These are phyloP conservation scores for Paracamarosporium sp. DNA, from an alignment of 2,329 filamentous ascomycete genomes.

Conservation along the genomic window DNA sequence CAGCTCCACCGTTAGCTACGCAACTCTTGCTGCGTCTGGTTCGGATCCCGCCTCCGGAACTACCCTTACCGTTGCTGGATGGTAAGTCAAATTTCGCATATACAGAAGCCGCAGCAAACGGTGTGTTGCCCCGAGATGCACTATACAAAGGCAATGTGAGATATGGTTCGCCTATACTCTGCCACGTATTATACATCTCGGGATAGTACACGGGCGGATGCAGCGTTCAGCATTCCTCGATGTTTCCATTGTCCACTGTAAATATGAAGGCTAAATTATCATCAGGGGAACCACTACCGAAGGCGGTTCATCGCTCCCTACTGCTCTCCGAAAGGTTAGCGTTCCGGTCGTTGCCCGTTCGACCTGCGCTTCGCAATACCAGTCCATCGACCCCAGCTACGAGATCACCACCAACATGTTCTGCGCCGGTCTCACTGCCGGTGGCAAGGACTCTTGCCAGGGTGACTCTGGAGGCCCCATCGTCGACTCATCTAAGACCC, in stretches of 20 bases:
- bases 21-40: slow-evolving; percentile 24
- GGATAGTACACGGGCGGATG: no score
- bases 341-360: slow-evolving; percentile 36
- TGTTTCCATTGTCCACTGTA: not conserved
- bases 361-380: slow-evolving; percentile 19
- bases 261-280: not conserved
- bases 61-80: slow-evolving; percentile 31
- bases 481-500: slow-evolving; percentile 17
- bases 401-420: slow-evolving; percentile 33
- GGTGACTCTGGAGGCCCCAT: slow-evolving; percentile 39
- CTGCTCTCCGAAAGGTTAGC: slow-evolving; percentile 31
- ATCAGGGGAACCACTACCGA: slow-evolving; percentile 24
- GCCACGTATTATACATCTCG: no score
- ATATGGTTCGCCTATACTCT: no score
- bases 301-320: slow-evolving; percentile 16
- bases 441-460: slow-evolving; percentile 43
- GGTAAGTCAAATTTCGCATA: slow-evolving; percentile 23
- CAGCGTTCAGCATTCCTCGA: no score
- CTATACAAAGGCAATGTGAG: no score
- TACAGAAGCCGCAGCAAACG: no score
- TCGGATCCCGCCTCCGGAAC: slow-evolving; percentile 31
- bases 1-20: slow-evolving; percentile 32
- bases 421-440: slow-evolving; percentile 30
- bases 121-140: no score
- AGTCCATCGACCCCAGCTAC: slow-evolving; percentile 22